Evolutionary conservation across 2,329 filamentous ascomycete genomes (phyloP), one percentile per base, ranked within the genome.

Genomic region (Tolypocladium album): DNA sequence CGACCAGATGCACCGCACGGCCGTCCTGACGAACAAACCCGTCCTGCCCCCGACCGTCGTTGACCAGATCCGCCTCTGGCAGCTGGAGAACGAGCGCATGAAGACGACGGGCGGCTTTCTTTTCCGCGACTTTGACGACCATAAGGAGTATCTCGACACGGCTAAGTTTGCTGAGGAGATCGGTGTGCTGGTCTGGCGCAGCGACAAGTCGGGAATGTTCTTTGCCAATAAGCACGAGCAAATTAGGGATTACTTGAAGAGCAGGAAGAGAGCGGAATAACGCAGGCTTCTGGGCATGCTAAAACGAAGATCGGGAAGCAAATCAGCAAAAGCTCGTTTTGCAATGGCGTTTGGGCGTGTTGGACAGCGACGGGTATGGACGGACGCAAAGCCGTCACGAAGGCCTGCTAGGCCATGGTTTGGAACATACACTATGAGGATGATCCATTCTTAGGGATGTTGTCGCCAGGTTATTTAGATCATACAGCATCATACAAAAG

Each of bases 51-150:
- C 94, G 0, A 97, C 95, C 0, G 94, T 99, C 20, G 90, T 97
- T 64, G 94, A 99, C 74, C 94, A 99, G 78, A 97, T 99, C 68
- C 84, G 92, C 2, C 84, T 99, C 24, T 99, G 94, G 94, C 93
- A 99, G 77, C 86, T 97, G 58, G 94, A 99, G 74, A 92, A 93
- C 64, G 94, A 99, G 77, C 84, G 94, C 57, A 95, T 99, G 84
- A 89, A 89, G 72, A 86, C 89, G 1, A 91, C 86, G 6, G 78
- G 82, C 0, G 94, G 94, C 0, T 97, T 91, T 71, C 73, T 97
- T 36, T 96, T 99, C 78, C 88, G 88, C 69, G 93, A 97, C 64
- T 96, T 97, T 69, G 84, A 86, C 52, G 86, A 81, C 39, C 76
- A 80, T 58, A 82, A 82, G 60, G 89, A 92, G 70, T 94, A 90